Conservation (phyloP, 257 asterid genomes). For the Ilex aquifolium region DNA sequence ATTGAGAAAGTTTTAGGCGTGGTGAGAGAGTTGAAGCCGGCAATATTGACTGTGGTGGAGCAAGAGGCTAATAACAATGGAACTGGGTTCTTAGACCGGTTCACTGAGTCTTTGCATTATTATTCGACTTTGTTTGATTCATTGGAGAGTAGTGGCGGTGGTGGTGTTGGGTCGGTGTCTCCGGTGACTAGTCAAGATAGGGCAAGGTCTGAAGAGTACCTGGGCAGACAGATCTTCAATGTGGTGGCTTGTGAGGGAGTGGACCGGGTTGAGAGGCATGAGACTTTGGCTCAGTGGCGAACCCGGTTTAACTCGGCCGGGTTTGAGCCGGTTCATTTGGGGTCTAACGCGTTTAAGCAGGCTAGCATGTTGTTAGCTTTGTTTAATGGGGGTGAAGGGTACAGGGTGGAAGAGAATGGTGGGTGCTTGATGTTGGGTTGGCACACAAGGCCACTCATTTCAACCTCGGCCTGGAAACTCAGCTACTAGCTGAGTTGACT, state of each 20-base stretch:
- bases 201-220: conserved; percentile 80
- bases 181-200: conserved; percentile 54
- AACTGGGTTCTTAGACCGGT: conserved; percentile 64
- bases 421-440: conserved; percentile 93
- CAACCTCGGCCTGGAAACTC: conserved; percentile 88
- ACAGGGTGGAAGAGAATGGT: conserved; percentile 70
- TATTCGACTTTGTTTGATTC: conserved; percentile 92
- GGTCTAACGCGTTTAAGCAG: conserved; percentile 78
- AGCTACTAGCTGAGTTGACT: conserved; percentile 16
- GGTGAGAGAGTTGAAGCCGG: conserved; percentile 59
- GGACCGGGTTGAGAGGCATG: conserved; percentile 92
- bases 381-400: conserved; percentile 87
- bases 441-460: conserved; percentile 84
- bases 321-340: conserved; percentile 59
- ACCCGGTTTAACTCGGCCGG: conserved; percentile 49
- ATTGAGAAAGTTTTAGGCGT: conserved; percentile 51
- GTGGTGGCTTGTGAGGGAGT: conserved; percentile 83
- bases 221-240: conserved; percentile 83
- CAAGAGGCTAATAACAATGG: conserved; percentile 90
- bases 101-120: conserved; percentile 71
- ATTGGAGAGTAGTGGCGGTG: conserved; percentile 45
- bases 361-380: conserved; percentile 73
- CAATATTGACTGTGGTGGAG: conserved; percentile 73
- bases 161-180: conserved; percentile 10
- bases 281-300: conserved; percentile 68